Conservation (phyloP, 2,329 filamentous ascomycete species). For the Leptosphaerulina australis region DNA sequence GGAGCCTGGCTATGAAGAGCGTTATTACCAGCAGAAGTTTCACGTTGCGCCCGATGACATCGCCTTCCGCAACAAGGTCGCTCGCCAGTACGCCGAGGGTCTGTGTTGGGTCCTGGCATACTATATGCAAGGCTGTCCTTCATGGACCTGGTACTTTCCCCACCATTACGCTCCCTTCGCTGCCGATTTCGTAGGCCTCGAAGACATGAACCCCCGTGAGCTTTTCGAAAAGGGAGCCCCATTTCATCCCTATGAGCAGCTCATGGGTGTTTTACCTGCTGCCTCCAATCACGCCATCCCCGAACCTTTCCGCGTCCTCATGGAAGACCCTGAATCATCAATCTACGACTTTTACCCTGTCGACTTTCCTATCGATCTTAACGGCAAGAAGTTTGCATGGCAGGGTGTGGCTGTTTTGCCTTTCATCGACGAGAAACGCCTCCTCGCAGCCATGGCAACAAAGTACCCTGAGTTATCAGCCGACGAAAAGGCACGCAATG, state of each 20-base stretch:
- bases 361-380: conserved; percentile 90
- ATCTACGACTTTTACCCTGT: conserved; percentile 98
- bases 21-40: conserved; percentile 98
- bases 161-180: conserved; percentile 99
- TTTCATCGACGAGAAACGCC: conserved; percentile 90
- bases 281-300: conserved; percentile 92
- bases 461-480: conserved; percentile 80
- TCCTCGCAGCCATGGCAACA: conserved; percentile 80
- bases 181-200: conserved; percentile 86
- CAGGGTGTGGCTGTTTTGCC: conserved; percentile 92
- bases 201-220: conserved; percentile 70
- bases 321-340: conserved; percentile 84
- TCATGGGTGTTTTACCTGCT: conserved; percentile 97
- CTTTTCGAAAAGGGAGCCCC: conserved; percentile 82
- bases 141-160: conserved; percentile 99
- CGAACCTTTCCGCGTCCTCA: conserved; percentile 83
- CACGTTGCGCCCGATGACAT: conserved; percentile 79
- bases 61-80: conserved; percentile 87
- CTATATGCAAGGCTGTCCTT: conserved; percentile 97
- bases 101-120: conserved; percentile 94
- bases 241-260: conserved; percentile 91
- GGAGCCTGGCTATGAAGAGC: conserved; percentile 93
- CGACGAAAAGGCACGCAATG: conserved; percentile 80
- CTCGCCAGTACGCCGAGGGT: conserved; percentile 89
- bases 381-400: conserved; percentile 99